Percentiles rank a stretch among this genome's conserved stretches.
phyloP scores from a whole-genome alignment of 768 basidiomycete species.

The Hebeloma cylindrosporum region DNA sequence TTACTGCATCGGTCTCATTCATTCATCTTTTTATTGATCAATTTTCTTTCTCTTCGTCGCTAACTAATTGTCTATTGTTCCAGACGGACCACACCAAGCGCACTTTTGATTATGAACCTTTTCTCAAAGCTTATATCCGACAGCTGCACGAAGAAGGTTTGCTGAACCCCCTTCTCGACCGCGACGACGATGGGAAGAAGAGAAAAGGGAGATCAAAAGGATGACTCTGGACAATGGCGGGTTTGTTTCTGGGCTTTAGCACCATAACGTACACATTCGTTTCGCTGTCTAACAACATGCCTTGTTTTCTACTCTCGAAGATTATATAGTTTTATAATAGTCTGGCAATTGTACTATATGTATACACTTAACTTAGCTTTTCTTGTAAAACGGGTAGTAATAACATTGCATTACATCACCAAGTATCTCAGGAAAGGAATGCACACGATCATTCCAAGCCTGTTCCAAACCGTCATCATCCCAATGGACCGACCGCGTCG shows the following conservation, averaged over 20 bases:
- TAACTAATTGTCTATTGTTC: background rate
- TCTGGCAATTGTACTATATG: no score
- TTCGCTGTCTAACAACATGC: no score
- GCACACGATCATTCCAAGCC: no score
- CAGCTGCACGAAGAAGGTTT: conserved; percentile 47
- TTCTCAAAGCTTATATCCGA: conserved; percentile 41
- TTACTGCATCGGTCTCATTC: conserved; percentile 6
- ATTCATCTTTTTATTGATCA: background rate
- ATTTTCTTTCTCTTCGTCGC: background rate
- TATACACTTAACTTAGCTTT: no score
- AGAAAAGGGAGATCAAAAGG: conserved; percentile 14
- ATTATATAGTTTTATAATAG: no score
- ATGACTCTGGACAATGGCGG: background rate
- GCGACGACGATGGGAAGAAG: conserved; percentile 35
- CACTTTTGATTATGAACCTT: conserved; percentile 65
- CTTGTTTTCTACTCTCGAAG: no score
- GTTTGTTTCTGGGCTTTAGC: no score
- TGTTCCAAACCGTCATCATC: no score
- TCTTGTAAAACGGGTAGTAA: no score
- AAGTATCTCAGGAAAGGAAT: no score
- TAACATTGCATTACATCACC: no score
- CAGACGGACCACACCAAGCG: conserved; percentile 55
- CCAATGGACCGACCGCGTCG: conserved; percentile 32
- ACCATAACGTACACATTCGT: no score
- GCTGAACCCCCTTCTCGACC: conserved; percentile 42